Conservation (phyloP, 257 asterid genomes). For the Fraxinus excelsior region DNA sequence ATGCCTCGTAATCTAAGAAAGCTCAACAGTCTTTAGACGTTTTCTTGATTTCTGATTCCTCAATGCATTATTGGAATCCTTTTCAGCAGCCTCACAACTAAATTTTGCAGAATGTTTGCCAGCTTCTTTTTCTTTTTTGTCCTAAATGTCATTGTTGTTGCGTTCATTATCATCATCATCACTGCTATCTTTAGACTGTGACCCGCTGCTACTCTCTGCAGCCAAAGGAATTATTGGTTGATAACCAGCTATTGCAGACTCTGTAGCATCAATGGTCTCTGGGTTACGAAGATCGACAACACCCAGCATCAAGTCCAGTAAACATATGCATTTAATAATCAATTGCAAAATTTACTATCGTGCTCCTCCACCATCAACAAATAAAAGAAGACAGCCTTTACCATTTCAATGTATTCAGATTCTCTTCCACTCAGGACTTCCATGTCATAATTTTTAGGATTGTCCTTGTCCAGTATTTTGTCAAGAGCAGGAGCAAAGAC, state of each 20-base stretch:
- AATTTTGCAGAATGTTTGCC: no score
- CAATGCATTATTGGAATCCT: no score
- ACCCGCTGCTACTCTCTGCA: constrained; percentile 41
- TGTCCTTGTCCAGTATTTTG: constrained; percentile 53
- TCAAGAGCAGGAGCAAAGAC: constrained; percentile 12
- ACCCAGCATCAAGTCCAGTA: constrained; percentile 84
- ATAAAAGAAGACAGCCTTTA: constrained; percentile 15
- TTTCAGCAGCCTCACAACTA: no score
- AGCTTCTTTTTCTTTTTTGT: no score
- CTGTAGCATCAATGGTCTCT: constrained; percentile 91
- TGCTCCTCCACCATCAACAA: neutral
- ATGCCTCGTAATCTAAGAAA: no score
- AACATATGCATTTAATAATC: neutral
- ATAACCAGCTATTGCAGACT: constrained; percentile 67
- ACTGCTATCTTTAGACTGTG: neutral
- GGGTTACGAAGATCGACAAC: constrained; percentile 89
- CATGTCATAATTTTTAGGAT: constrained; percentile 61
- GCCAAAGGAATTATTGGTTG: constrained; percentile 40
- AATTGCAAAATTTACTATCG: neutral
- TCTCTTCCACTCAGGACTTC: constrained; percentile 70
- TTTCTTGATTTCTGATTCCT: no score
- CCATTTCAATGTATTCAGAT: constrained; percentile 79
- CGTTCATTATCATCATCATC: no score
- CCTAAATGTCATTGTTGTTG: no score
- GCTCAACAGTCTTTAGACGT: no score